Base-by-base conservation (phyloP, 495 filamentous ascomycete genomes). In the Aspergillus kassunensis region DNA sequence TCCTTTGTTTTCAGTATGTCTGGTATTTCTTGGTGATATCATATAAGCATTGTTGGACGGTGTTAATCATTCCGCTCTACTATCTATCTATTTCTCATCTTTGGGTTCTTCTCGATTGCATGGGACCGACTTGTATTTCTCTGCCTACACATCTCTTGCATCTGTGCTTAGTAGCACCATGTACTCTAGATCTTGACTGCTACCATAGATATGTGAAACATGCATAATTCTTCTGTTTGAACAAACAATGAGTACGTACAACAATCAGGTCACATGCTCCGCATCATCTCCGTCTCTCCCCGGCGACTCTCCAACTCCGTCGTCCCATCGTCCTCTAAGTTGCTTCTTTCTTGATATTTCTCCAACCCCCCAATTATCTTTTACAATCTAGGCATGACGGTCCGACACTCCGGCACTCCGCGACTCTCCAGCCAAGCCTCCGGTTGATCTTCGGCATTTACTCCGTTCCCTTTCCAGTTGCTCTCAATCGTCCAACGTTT, bases 31-130 rank as follows among this genome's bases (percentile, higher is more conserved):
- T 43, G 48, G 16, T 49, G 44, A 54, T 44, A 53, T 54, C 56
- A 54, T 59, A 39, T 58, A 45, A 53, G 55, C 55, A 57, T 57
- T 52, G 49, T 49, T 54, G 54, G 46, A 54, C 47, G 56, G 56
- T 54, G 56, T 59, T 59, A 40, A 45, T 36, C 29, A 51, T 56
- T 42, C 37, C 36, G 45, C 44, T 49, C 33, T 46, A 36, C 35
- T 53, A 36, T 18, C 24, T 27, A 27, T 27, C 24, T 27, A 27
- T 27, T 27, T 51, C 15, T 53, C 16, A 12, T 18, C 25, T 30
- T 31, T 9, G 43, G 33, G 39, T 11, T 44, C 44, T 29, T 49
- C n/a, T 44, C 4, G 21, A 42, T 29, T 40, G 30, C 33, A 18
- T 34, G 2, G 20, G 23, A 24, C 30, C 49, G 10, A 37, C 36